Evolutionary conservation across 306 rosid species (phyloP), one percentile per base, ranked within the genome.

Genomic region (Erythrophleum fordii): DNA sequence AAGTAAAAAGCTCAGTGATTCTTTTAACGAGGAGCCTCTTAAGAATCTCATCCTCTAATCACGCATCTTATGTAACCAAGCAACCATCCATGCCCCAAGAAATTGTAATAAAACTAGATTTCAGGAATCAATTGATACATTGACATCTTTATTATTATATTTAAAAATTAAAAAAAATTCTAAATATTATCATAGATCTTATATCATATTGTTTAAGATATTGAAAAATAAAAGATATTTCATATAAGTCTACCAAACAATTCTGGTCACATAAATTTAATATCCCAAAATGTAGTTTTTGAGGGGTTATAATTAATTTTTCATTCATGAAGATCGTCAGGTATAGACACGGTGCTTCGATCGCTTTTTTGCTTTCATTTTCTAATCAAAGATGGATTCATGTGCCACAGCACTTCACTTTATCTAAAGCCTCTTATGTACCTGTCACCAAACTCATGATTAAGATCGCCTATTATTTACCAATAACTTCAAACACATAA

Each of bases 381-480:
- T 3, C 18, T 3, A 46, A 12, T 46, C 52, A 46, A 14, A 12
- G 7, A 11, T 3, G 11, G 8, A 59, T 25, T 11, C 56, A 5
- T 0, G 20, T 35, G 26, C 70, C 71, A 8, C 26, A 10, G 53
- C 53, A 26, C 6, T 14, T n/a, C 41, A 13, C 78, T 49, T 74
- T 72, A 56, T 55, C n/a, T 8, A 56, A 56, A 74, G 78, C 37
- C 44, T 5, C 1, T 14, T n/a, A 5, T 44, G 22, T 69, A 1
- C 14, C 6, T 23, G 69, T 18, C 2, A 16, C 79, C 70, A 25
- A 60, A 59, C 69, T 75, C 55, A 75, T 75, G 29, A 59, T 58
- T 34, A 44, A 44, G 44, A 12, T 20, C 34, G 65, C 45, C 65
- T 20, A 53, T 73, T 34, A 73, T 73, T 59, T 26, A 17, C 42